These are phyloP conservation scores for Cucurbitaria berberidis DNA, from an alignment of 2,329 filamentous ascomycete species.

Conservation along the genomic window DNA sequence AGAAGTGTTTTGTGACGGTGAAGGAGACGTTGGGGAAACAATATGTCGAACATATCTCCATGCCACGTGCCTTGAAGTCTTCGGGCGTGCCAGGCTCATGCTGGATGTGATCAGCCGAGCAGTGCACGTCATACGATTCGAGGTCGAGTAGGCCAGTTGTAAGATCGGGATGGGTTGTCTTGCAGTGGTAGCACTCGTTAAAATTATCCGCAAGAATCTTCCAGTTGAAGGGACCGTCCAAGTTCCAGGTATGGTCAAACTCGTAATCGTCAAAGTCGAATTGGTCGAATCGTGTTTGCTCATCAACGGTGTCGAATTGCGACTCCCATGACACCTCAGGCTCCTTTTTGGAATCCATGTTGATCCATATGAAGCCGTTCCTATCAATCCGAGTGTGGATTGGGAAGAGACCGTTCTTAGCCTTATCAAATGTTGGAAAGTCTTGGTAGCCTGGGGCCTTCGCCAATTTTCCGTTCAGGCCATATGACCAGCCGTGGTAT, in stretches of 20 bases:
- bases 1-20: slow-evolving; percentile 57
- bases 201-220: slow-evolving; percentile 62
- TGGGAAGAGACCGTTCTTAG: slow-evolving; percentile 44
- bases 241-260: slow-evolving; percentile 51
- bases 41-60: slow-evolving; percentile 41
- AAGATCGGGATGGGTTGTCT: slow-evolving; percentile 64
- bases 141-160: slow-evolving; percentile 62
- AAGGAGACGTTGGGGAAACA: slow-evolving; percentile 42
- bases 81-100: slow-evolving; percentile 40
- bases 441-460: slow-evolving; percentile 54
- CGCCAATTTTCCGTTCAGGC: slow-evolving; percentile 51
- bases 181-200: slow-evolving; percentile 71
- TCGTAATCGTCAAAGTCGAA: slow-evolving; percentile 52
- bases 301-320: slow-evolving; percentile 39
- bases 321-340: slow-evolving; percentile 41
- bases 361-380: slow-evolving; percentile 47
- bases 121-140: slow-evolving; percentile 55
- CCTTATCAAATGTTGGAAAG: slow-evolving; percentile 49
- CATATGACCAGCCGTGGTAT: slow-evolving; percentile 57
- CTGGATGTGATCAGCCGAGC: slow-evolving; percentile 39
- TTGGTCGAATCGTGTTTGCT: slow-evolving; percentile 42
- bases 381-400: slow-evolving; percentile 43
- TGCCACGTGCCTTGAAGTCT: slow-evolving; percentile 30
- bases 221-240: slow-evolving; percentile 44
- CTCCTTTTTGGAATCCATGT: slow-evolving; percentile 42